These are phyloP conservation scores for Rubia peregrina DNA, from an alignment of 305 asterid species.

Conservation along the genomic window DNA sequence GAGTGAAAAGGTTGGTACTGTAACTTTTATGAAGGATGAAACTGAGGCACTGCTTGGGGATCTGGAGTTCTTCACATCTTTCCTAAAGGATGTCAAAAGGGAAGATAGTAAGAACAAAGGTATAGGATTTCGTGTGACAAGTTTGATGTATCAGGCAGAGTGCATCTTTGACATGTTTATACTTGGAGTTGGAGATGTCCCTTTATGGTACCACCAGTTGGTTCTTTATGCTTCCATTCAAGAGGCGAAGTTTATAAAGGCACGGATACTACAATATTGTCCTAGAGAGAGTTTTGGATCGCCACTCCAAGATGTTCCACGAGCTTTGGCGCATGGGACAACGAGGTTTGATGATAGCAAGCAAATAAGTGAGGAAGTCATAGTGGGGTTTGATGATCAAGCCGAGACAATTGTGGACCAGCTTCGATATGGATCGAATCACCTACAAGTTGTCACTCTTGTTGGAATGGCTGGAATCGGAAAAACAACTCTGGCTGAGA, in stretches of 20 bases:
- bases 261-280: background rate
- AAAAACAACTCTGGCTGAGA: slow-evolving; percentile 28
- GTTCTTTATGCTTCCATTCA: background rate
- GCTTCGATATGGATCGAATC: slow-evolving; percentile 4
- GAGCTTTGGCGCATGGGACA: background rate
- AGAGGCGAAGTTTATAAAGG: slow-evolving; percentile 10
- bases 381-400: slow-evolving; percentile 20
- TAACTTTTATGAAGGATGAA: background rate
- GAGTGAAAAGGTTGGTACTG: background rate
- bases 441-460: slow-evolving; percentile 13
- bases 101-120: background rate
- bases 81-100: background rate
- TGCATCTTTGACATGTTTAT: slow-evolving; percentile 14
- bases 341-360: background rate
- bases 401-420: background rate
- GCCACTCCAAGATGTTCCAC: background rate
- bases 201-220: slow-evolving; percentile 18
- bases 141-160: slow-evolving; percentile 12
- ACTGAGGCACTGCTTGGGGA: background rate
- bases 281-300: background rate
- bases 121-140: background rate
- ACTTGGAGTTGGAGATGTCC: background rate
- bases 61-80: background rate
- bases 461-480: slow-evolving; percentile 32
- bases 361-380: background rate